These are phyloP conservation scores for Aspergillus candidus DNA, from an alignment of 2,329 filamentous ascomycete genomes.

Conservation along the genomic window DNA sequence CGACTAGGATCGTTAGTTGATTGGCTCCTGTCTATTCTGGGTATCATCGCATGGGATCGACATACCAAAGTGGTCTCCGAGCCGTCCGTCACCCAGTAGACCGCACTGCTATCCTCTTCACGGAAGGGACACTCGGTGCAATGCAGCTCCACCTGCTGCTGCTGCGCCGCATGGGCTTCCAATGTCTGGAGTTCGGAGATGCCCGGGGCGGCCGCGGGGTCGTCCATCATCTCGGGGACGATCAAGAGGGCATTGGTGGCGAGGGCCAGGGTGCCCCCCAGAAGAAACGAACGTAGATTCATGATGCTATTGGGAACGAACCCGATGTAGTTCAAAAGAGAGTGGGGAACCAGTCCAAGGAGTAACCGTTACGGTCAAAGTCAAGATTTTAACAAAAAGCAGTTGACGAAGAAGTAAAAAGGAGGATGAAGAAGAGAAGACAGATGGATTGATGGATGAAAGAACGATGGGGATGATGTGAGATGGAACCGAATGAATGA, in stretches of 20 bases:
- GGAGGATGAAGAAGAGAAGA: slow-evolving; percentile 3
- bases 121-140: slow-evolving; percentile 38
- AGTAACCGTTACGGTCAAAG: too few relatives aligned
- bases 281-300: slow-evolving; percentile 31
- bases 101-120: slow-evolving; percentile 21
- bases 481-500: too few relatives aligned
- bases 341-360: neutral
- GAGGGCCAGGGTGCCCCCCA: slow-evolving; percentile 30
- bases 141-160: slow-evolving; percentile 26
- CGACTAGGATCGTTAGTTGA: slow-evolving; percentile 19
- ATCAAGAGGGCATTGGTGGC: slow-evolving; percentile 35
- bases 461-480: neutral
- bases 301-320: slow-evolving; percentile 18
- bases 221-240: slow-evolving; percentile 28
- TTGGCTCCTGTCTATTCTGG: neutral
- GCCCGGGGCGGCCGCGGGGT: slow-evolving; percentile 17
- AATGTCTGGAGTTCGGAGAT: slow-evolving; percentile 22
- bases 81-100: slow-evolving; percentile 28
- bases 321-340: slow-evolving; percentile 9
- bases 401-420: neutral
- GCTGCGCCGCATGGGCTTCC: slow-evolving; percentile 20
- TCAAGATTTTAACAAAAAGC: neutral
- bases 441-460: slow-evolving; percentile 1
- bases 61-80: slow-evolving; percentile 34
- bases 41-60: neutral